phyloP scores from a whole-genome alignment of 768 basidiomycete species.

The Leucosporidium scottii region DNA sequence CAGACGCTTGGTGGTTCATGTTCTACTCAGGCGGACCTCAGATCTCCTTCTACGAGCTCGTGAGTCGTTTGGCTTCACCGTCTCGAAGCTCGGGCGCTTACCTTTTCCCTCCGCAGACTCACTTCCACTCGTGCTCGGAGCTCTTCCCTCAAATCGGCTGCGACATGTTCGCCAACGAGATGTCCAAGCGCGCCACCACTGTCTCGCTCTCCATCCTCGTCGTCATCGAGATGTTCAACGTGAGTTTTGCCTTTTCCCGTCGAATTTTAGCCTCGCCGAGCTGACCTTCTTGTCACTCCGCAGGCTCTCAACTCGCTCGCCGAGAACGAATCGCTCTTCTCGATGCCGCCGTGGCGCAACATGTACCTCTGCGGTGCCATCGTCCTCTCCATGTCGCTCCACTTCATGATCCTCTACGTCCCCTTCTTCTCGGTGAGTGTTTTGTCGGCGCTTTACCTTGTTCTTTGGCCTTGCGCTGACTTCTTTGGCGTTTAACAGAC shows the following conservation, averaged over 20 bases:
- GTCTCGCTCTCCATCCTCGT: constrained; percentile 95
- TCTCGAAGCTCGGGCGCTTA: background rate
- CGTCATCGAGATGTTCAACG: constrained; percentile 90
- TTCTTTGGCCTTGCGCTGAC: constrained; percentile 57
- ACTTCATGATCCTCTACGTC: constrained; percentile 91
- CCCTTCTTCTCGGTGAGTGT: constrained; percentile 83
- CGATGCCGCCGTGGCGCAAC: constrained; percentile 89
- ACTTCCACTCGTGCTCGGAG: constrained; percentile 86
- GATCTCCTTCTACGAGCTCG: constrained; percentile 86
- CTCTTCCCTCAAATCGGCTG: constrained; percentile 87
- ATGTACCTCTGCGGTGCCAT: constrained; percentile 85
- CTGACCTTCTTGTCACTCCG: constrained; percentile 30
- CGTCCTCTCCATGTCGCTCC: constrained; percentile 80
- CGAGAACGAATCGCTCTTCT: constrained; percentile 87
- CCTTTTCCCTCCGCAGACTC: constrained; percentile 53
- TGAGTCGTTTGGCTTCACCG: constrained; percentile 46
- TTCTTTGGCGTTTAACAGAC: constrained; percentile 47
- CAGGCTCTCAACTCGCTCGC: constrained; percentile 68
- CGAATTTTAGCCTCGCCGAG: constrained; percentile 23
- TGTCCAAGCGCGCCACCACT: constrained; percentile 82
- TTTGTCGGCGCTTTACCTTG: background rate
- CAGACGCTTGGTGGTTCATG: constrained; percentile 95
- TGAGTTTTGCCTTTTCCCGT: background rate
- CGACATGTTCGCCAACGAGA: constrained; percentile 71
- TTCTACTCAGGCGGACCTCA: constrained; percentile 84